These are phyloP conservation scores for Acidiella bohemica DNA, from an alignment of 495 filamentous ascomycete species.

Conservation along the genomic window DNA sequence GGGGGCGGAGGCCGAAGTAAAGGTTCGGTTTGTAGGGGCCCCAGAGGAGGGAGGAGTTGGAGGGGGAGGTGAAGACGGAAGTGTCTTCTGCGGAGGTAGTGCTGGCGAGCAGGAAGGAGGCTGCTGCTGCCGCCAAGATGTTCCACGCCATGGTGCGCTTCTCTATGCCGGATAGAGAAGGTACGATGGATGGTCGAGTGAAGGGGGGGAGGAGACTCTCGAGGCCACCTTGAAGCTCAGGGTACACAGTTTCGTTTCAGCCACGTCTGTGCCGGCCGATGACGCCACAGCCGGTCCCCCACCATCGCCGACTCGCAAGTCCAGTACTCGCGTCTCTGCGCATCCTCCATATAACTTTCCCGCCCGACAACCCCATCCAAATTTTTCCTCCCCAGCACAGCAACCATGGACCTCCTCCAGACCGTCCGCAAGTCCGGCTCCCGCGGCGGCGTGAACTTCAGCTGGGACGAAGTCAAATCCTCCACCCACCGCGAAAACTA, in stretches of 20 bases:
- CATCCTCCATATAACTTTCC: neutral
- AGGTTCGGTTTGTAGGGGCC: constrained; percentile 90
- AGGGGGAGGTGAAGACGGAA: constrained; percentile 6
- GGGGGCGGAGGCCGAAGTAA: constrained; percentile 85
- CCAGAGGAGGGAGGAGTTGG: constrained; percentile 54
- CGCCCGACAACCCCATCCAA: neutral
- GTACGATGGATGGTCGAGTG: too few relatives aligned
- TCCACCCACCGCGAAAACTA: constrained; percentile 91
- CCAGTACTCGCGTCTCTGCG: too few relatives aligned
- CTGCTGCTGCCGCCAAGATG: neutral
- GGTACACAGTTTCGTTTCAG: too few relatives aligned
- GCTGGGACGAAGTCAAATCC: constrained; percentile 84
- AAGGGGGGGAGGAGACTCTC: too few relatives aligned
- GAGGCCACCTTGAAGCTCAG: constrained; percentile 6
- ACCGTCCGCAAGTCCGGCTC: constrained; percentile 87
- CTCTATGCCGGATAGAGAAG: too few relatives aligned
- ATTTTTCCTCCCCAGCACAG: too few relatives aligned
- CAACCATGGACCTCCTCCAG: constrained; percentile 86
- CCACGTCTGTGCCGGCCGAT: too few relatives aligned
- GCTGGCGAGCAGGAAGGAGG: neutral
- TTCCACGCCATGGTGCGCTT: constrained; percentile 11
- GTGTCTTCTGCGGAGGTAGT: neutral
- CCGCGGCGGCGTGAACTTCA: constrained; percentile 83
- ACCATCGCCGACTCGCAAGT: too few relatives aligned
- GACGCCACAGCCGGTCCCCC: too few relatives aligned